Base-by-base conservation (phyloP, 768 basidiomycete genomes). In the Fomitopsis pulvina region DNA sequence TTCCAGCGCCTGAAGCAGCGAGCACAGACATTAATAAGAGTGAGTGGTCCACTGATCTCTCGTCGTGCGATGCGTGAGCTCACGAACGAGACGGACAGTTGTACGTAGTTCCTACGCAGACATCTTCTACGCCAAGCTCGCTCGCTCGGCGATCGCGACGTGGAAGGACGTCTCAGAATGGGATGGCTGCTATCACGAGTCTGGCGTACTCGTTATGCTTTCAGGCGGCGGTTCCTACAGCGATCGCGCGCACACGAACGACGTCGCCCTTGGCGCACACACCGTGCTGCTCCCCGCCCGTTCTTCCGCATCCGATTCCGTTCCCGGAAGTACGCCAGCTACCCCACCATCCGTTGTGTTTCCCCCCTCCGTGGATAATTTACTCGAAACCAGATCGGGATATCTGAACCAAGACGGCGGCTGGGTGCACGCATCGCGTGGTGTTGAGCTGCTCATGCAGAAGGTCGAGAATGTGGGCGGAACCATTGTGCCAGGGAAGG, bases 1-100 rank as follows among this genome's bases (percentile, higher is more conserved):
- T 94, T 3, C 93, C 93, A 2, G 90, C 93, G 1, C 76, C 79
- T 2, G 92, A 95, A 61, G 89, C 85, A 8, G 88, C 92, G 1
- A 79, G 79, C 51, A 76, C 75, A 1, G 81, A 77, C 56, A 63
- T 78, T 27, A 77, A 69, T 66, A 67, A 76, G 62, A 61, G 68
- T 67, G 41, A 43, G 66, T 48, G n/a, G n/a, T n/a, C n/a, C n/a
- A n/a, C n/a, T n/a, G n/a, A n/a, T n/a, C n/a, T n/a, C n/a, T n/a
- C n/a, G n/a, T n/a, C 12, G 26, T 45, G 12, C 16, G 21, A 34
- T 34, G 32, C n/a, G n/a, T 34, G 10, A 9, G 32, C 28, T 29
- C 10, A n/a, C n/a, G n/a, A n/a, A n/a, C n/a, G n/a, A n/a, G n/a
- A n/a, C n/a, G n/a, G n/a, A 12, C 53, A 89, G 87, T 90, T 58